These are phyloP conservation scores for Clitoria ternatea DNA, from an alignment of 306 rosid genomes.

Conservation along the genomic window DNA sequence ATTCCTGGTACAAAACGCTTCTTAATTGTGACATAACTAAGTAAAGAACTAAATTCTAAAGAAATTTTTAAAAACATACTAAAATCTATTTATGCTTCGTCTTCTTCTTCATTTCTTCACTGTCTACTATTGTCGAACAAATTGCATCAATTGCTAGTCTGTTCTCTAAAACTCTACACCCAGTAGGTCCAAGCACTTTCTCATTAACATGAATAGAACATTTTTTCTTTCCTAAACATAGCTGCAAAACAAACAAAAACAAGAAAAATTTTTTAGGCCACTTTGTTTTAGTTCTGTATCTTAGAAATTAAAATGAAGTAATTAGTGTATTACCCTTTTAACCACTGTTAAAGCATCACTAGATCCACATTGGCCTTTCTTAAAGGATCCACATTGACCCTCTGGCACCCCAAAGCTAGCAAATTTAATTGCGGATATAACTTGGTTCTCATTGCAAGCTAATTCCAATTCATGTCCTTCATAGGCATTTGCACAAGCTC, in stretches of 20 bases:
- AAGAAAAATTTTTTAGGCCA: not conserved
- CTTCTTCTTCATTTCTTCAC: not conserved
- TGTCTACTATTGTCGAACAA: not conserved
- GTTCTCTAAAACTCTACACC: not conserved
- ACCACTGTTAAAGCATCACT: not conserved
- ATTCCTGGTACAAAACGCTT: not conserved
- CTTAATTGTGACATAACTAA: not conserved
- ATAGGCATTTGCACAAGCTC: conserved; percentile 29
- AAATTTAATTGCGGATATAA: conserved; percentile 21
- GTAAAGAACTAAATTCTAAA: not conserved
- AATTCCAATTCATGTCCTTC: conserved; percentile 31
- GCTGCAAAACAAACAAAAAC: not conserved
- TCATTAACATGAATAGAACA: conserved; percentile 20
- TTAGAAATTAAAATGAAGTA: not conserved
- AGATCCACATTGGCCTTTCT: conserved; percentile 6
- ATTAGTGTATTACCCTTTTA: not conserved
- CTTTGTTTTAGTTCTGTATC: not conserved
- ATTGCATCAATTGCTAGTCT: conserved; percentile 23
- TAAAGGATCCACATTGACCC: conserved; percentile 24
- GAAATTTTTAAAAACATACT: not conserved
- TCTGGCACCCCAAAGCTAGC: conserved; percentile 28
- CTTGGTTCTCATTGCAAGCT: conserved; percentile 24
- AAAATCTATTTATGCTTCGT: not conserved
- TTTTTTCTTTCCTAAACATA: not conserved
- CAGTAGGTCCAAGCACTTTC: not conserved